These are phyloP conservation scores for Cercospora nicotianae DNA, from an alignment of 2,329 filamentous ascomycete species.

Conservation along the genomic window DNA sequence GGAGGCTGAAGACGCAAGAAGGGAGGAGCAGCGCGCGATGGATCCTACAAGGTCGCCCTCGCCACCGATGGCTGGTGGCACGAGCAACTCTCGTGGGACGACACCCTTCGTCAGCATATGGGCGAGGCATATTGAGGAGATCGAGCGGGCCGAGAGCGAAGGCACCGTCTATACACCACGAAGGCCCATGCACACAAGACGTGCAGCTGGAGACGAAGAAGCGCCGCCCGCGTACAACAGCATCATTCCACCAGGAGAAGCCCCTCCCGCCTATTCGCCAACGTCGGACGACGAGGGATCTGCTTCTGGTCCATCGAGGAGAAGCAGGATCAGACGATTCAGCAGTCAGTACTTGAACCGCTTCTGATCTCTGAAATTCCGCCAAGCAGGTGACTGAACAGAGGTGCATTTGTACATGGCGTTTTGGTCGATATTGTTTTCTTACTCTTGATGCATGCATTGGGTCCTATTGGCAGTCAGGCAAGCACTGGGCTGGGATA, in stretches of 20 bases:
- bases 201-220: conserved; percentile 32
- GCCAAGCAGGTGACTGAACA: not conserved
- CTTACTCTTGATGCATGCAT: not conserved
- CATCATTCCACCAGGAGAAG: conserved; percentile 31
- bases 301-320: not conserved
- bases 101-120: conserved; percentile 37
- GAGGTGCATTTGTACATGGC: not conserved
- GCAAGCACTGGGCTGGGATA: not conserved
- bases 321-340: conserved; percentile 19
- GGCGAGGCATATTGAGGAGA: conserved; percentile 33
- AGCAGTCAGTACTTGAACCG: conserved; percentile 16
- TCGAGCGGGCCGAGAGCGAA: conserved; percentile 21
- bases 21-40: conserved; percentile 23
- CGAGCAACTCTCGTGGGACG: conserved; percentile 12
- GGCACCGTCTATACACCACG: conserved; percentile 21
- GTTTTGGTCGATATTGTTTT: not conserved
- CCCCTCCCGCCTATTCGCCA: conserved; percentile 38
- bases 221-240: conserved; percentile 37
- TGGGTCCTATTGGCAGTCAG: not conserved
- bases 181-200: conserved; percentile 29
- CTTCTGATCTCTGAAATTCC: not conserved
- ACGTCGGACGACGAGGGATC: conserved; percentile 32
- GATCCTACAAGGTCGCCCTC: conserved; percentile 16
- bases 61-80: conserved; percentile 4
- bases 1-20: conserved; percentile 32